Conservation (phyloP, 208 protist genomes). For the Leishmania mexicana region DNA sequence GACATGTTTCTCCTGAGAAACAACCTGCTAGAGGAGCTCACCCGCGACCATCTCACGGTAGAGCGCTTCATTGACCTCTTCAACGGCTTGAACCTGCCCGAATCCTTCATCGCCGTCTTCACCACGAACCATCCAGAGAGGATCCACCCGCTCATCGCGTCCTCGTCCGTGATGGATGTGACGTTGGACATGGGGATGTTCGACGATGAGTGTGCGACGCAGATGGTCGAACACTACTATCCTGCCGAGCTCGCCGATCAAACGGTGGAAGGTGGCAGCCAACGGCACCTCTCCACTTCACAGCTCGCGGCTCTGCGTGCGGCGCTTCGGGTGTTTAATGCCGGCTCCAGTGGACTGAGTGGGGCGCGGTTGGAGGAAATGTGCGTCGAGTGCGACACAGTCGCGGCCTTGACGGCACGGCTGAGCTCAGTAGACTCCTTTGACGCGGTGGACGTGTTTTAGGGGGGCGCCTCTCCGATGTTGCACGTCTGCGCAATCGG, state of each 20-base stretch:
- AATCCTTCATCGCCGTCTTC: constrained; percentile 89
- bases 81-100: constrained; percentile 76
- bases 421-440: constrained; percentile 19
- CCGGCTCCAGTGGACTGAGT: constrained; percentile 19
- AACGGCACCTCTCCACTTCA: constrained; percentile 12
- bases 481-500: background rate
- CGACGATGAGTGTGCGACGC: constrained; percentile 30
- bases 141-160: constrained; percentile 65
- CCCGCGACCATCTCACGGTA: constrained; percentile 73
- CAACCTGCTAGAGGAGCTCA: constrained; percentile 24
- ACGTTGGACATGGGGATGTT: constrained; percentile 71
- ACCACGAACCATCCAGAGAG: constrained; percentile 92
- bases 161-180: constrained; percentile 70
- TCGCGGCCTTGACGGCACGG: constrained; percentile 36
- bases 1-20: constrained; percentile 22
- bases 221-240: constrained; percentile 77
- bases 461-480: constrained; percentile 2
- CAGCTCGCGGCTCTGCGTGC: constrained; percentile 15
- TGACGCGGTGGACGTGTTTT: constrained; percentile 37
- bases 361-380: constrained; percentile 61
- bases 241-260: constrained; percentile 21
- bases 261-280: background rate
- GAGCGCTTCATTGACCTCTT: constrained; percentile 86
- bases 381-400: constrained; percentile 44
- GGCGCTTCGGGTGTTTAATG: constrained; percentile 18